Percentiles rank a stretch among this genome's conserved stretches.
Evolutionary conservation across 306 rosid species (phyloP).

Genomic region (Cajanus cajan): DNA sequence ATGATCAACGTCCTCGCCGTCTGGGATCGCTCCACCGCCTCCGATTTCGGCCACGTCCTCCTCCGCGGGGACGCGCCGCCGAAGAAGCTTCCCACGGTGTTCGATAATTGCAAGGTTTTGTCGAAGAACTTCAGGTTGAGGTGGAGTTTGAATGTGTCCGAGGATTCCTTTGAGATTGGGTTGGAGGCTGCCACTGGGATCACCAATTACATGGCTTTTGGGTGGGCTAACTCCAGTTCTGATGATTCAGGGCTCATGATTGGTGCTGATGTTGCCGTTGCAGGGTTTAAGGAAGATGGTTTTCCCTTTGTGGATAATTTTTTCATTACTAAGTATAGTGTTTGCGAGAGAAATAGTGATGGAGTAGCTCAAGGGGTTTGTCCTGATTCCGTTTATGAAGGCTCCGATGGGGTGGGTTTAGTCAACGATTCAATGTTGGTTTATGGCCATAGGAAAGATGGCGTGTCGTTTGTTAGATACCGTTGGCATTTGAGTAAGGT

Average conservation of each 20-base stretch:
- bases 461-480: conserved; percentile 52
- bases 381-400: conserved; percentile 69
- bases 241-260: conserved; percentile 56
- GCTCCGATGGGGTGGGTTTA: conserved; percentile 25
- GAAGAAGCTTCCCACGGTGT: conserved; percentile 43
- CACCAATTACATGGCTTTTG: conserved; percentile 81
- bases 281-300: conserved; percentile 74
- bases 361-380: conserved; percentile 73
- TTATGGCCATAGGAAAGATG: conserved; percentile 78
- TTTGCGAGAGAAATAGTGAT: conserved; percentile 51
- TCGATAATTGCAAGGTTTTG: conserved; percentile 73
- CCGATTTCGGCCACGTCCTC: conserved; percentile 68
- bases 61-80: conserved; percentile 8
- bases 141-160: conserved; percentile 62
- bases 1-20: conserved; percentile 73
- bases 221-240: conserved; percentile 69
- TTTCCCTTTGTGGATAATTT: conserved; percentile 76
- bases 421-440: conserved; percentile 51
- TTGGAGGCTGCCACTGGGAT: conserved; percentile 75
- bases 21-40: conserved; percentile 77
- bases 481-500: conserved; percentile 59
- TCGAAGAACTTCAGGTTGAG: conserved; percentile 56
- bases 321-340: conserved; percentile 66
- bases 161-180: conserved; percentile 62
- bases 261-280: conserved; percentile 74